Conservation (phyloP, 2,329 filamentous ascomycete genomes). For the Hymenoscyphus salicellus region DNA sequence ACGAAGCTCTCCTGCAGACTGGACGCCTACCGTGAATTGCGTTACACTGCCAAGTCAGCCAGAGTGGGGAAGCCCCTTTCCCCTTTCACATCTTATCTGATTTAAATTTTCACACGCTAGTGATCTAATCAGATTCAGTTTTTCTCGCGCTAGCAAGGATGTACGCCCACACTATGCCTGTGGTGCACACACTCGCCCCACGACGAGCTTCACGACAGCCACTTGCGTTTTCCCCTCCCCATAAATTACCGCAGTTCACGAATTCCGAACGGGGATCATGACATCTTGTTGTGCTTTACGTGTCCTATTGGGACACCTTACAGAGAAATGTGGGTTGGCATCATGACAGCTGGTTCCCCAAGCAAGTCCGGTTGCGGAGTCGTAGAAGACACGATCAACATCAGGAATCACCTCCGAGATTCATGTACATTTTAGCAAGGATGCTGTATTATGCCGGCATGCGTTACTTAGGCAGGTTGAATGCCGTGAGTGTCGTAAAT, state of each 20-base stretch:
- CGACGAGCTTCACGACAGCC: not conserved
- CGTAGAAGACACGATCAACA: not conserved
- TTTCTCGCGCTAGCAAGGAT: not conserved
- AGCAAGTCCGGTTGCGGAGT: not conserved
- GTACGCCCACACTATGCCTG: no score
- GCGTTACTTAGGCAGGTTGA: not conserved
- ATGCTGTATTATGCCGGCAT: not conserved
- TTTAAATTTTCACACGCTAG: slow-evolving; percentile 1
- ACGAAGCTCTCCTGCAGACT: no score
- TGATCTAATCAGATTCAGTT: not conserved
- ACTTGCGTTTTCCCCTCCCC: not conserved
- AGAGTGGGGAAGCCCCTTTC: not conserved
- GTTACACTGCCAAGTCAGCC: not conserved
- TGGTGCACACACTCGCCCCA: no score
- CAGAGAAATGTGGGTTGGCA: no score
- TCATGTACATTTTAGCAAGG: not conserved
- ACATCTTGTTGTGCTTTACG: not conserved
- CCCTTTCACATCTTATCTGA: slow-evolving; percentile 2
- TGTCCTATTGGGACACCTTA: not conserved
- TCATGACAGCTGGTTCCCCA: not conserved
- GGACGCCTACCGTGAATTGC: not conserved
- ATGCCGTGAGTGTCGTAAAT: not conserved
- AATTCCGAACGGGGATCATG: not conserved
- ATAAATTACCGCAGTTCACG: not conserved
- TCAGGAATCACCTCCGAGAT: not conserved